Conservation (phyloP, 2,329 filamentous ascomycete species). For the Ophiostoma angusticollis region DNA sequence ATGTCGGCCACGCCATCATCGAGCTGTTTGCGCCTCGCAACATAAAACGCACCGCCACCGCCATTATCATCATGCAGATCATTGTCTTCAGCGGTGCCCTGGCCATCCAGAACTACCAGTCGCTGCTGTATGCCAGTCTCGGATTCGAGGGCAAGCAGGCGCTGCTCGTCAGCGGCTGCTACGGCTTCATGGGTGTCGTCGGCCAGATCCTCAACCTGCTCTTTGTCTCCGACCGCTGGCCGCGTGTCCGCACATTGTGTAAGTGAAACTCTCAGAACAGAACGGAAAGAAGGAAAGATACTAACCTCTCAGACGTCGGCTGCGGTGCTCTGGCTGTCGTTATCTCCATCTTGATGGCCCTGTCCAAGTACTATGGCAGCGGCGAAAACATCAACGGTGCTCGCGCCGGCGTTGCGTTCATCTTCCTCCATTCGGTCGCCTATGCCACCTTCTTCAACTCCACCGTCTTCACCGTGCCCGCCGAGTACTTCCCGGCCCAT, state of each 20-base stretch:
- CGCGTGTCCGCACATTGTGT: constrained; percentile 11
- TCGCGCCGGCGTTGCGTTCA: constrained; percentile 19
- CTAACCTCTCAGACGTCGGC: neutral
- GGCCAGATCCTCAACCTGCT: constrained; percentile 20
- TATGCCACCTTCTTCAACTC: constrained; percentile 24
- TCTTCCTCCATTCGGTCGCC: constrained; percentile 20
- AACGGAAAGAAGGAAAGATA: too few relatives aligned
- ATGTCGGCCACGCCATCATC: constrained; percentile 7
- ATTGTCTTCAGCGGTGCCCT: constrained; percentile 20
- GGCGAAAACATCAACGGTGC: constrained; percentile 14
- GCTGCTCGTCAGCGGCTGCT: constrained; percentile 33
- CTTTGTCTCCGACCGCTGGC: constrained; percentile 20
- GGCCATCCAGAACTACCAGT: constrained; percentile 23
- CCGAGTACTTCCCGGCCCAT: constrained; percentile 32
- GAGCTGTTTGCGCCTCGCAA: constrained; percentile 20
- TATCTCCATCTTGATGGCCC: constrained; percentile 13
- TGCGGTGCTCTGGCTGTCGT: constrained; percentile 7
- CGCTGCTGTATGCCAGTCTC: constrained; percentile 27
- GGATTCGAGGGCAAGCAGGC: constrained; percentile 34
- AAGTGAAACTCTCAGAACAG: neutral
- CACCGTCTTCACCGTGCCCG: constrained; percentile 21
- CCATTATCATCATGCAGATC: constrained; percentile 20
- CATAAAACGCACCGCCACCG: constrained; percentile 17
- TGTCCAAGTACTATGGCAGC: constrained; percentile 15
- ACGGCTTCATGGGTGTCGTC: constrained; percentile 22